Base-by-base conservation (phyloP, 2,329 filamentous ascomycete genomes). In the Alternaria postmessia region DNA sequence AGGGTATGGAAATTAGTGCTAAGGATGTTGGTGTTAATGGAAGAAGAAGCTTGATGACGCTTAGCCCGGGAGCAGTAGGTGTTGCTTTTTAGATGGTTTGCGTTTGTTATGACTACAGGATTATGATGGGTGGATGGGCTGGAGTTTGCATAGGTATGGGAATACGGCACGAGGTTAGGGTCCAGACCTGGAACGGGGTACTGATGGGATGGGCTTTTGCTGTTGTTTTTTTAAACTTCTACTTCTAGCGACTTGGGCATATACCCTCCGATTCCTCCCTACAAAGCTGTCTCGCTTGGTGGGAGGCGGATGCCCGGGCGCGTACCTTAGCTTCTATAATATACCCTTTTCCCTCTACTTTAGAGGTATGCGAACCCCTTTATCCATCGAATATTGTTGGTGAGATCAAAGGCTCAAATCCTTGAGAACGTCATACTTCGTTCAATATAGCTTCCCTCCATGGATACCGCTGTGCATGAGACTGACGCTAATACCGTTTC, bases 1-100 rank as follows among this genome's bases (percentile, higher is more conserved):
- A 62, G 20, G 75, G 74, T 1, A 76, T 75, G 73, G 75, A 78
- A 55, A 70, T 76, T 51, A 57, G 59, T 12, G 69, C 67, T 1
- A 63, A 60, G 36, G 66, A 66, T 24, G 62, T 68, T 1, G 64
- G 68, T 7, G 38, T 60, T 16, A 63, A 61, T 30, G 64, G 59
- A 7, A 30, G 60, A 24, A 49, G 64, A 24, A 59, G 64, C 38
- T 59, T 57, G 9, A 57, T 59, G 39, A 49, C 57, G 49, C 54
- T 56, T 26, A 71, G 66, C 38, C 64, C 69, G 2, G 56, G 55
- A 7, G 70, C 70, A 0, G 76, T 77, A 26, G 76, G 76, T 22
- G 68, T 78, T n/a, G 76, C 76, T 2, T 78, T 77, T 56, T 78
- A 69, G 56, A 36, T 24, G 5, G 11, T 7, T 42, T 14, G 18